Evolutionary conservation across 805 yeast genomes (phyloP).

Genomic region (Candida coquimbonensis): DNA sequence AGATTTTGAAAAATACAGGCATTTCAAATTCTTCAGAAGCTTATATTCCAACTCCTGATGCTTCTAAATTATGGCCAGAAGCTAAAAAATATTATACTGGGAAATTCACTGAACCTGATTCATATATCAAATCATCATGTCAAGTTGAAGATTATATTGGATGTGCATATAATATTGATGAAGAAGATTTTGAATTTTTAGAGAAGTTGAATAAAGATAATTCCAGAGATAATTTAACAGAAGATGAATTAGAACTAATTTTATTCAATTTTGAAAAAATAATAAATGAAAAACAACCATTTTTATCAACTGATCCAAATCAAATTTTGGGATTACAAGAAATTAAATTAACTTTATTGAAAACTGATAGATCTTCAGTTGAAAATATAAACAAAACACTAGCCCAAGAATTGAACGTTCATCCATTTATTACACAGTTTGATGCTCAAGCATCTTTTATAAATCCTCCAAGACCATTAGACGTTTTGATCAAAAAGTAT

Average conservation of each 20-base stretch:
- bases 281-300: conserved; percentile 81
- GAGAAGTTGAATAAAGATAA: conserved; percentile 32
- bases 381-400: conserved; percentile 51
- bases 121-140: conserved; percentile 83
- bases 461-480: conserved; percentile 36
- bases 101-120: conserved; percentile 60
- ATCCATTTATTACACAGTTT: conserved; percentile 53
- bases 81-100: conserved; percentile 66
- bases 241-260: conserved; percentile 79
- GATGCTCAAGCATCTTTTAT: conserved; percentile 31
- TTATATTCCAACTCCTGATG: conserved; percentile 96
- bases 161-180: conserved; percentile 84
- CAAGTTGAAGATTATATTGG: conserved; percentile 95
- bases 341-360: conserved; percentile 44
- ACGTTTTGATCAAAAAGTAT: conserved; percentile 43
- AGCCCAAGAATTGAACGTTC: conserved; percentile 46
- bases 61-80: conserved; percentile 75
- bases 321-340: conserved; percentile 69
- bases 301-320: conserved; percentile 74
- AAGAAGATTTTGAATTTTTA: conserved; percentile 69
- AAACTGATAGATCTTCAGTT: conserved; percentile 41
- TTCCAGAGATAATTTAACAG: conserved; percentile 40
- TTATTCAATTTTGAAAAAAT: conserved; percentile 68
- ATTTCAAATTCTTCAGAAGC: conserved; percentile 45
- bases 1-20: conserved; percentile 76